Percentiles rank a stretch among this genome's conserved stretches.
Evolutionary conservation across 208 protist species (phyloP).

Genomic region (Trypanosomatidae sp.): DNA sequence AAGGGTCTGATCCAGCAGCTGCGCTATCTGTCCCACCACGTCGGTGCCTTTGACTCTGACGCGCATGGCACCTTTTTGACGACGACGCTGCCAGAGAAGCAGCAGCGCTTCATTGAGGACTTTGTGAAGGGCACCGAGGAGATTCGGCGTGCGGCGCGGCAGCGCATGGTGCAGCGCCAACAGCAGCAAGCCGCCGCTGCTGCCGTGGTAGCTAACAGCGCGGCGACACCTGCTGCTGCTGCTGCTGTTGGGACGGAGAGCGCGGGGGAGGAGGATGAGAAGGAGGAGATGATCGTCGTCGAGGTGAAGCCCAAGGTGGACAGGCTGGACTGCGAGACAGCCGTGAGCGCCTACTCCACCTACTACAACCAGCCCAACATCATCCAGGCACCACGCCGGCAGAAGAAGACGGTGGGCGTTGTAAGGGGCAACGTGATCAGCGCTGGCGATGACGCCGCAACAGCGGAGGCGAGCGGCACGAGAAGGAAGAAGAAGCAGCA

Average conservation of each 20-base stretch:
- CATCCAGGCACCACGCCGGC: conserved; percentile 48
- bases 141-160: conserved; percentile 58
- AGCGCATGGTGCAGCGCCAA: conserved; percentile 29
- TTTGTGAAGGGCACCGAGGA: conserved; percentile 67
- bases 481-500: neutral
- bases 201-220: neutral
- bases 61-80: conserved; percentile 68
- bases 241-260: too few species aligned
- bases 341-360: conserved; percentile 70
- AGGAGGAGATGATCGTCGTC: conserved; percentile 48
- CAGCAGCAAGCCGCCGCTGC: neutral
- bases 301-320: conserved; percentile 41
- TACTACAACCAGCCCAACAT: conserved; percentile 92
- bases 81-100: conserved; percentile 67
- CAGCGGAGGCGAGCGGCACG: neutral
- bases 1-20: conserved; percentile 85
- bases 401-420: conserved; percentile 25
- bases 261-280: too few species aligned
- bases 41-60: conserved; percentile 61
- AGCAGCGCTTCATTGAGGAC: conserved; percentile 68
- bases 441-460: neutral
- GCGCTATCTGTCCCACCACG: conserved; percentile 53
- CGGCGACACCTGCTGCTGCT: too few species aligned
- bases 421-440: conserved; percentile 19
- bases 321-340: conserved; percentile 85